Base-by-base conservation (phyloP, 2,329 filamentous ascomycete genomes). In the Exophiala lecanii-corni region DNA sequence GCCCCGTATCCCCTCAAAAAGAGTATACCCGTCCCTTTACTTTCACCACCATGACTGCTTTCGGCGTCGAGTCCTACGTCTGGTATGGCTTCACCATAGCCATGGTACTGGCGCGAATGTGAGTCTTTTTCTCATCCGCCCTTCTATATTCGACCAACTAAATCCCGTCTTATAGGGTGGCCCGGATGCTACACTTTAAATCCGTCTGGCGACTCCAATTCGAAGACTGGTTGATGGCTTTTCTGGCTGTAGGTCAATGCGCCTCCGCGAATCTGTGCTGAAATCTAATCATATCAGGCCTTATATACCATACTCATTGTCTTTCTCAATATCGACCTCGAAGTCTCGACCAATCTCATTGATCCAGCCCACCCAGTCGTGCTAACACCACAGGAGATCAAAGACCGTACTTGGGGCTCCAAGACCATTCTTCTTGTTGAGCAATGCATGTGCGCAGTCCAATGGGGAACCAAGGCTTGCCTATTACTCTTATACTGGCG, bases 151-250 rank as follows among this genome's bases (percentile, higher is more conserved):
- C 7, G 5, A 35, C 12, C 5, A 26, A 30, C 33, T 21, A 19
- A 9, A 20, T 19, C 9, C 30, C 10, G 19, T n/a, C n/a, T n/a
- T 13, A 5, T 41, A 54, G 47, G 19, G 23, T 38, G 10, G 39
- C 50, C 18, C 45, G 50, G 12, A 26, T 54, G 5, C 19, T 51
- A 36, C 52, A 52, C 28, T 54, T 55, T 44, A 52, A 50, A 20
- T 51, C 50, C 6, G 15, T 54, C 10, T 42, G 46, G 7, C 50
- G 46, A 37, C 68, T 78, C n/a, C 72, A 75, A 53, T 54, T 70
- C 18, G 78, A 81, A 52, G 78, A 81, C 55, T 78, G 71, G 54
- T 61, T 76, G 17, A 80, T 80, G 75, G 31, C 73, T 6, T 63
- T 77, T 41, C 69, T 72, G 5, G 61, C 73, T 15, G 63, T 68